Evolutionary conservation across 1,284 basidiomycete genomes (phyloP).

Genomic region (Pyrrhoderma noxium): DNA sequence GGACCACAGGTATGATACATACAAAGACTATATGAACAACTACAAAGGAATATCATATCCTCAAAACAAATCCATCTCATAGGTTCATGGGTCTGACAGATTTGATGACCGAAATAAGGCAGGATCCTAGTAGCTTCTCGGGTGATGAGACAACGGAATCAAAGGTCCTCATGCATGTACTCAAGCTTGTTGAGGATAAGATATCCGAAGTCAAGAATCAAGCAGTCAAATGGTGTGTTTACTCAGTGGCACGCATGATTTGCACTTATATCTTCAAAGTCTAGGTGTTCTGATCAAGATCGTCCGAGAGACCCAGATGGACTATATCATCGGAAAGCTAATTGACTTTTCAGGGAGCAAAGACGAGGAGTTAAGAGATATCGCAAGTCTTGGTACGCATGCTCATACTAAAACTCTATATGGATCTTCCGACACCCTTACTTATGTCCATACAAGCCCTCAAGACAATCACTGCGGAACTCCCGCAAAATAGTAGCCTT

Average conservation of each 20-base stretch:
- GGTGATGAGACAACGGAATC: constrained; percentile 80
- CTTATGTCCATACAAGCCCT: constrained; percentile 47
- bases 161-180: constrained; percentile 73
- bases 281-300: constrained; percentile 84
- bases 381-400: constrained; percentile 79
- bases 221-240: constrained; percentile 82
- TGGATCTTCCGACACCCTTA: constrained; percentile 6
- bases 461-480: constrained; percentile 89
- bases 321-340: constrained; percentile 79
- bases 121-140: constrained; percentile 59
- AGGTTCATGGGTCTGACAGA: constrained; percentile 96
- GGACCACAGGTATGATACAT: constrained; percentile 55
- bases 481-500: constrained; percentile 74
- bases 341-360: constrained; percentile 79
- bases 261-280: constrained; percentile 32
- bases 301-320: constrained; percentile 76
- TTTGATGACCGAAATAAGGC: constrained; percentile 78
- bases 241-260: not conserved
- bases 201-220: constrained; percentile 99
- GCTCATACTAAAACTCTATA: constrained; percentile 37
- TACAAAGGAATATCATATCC: constrained; percentile 5
- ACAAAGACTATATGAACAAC: too few relatives aligned
- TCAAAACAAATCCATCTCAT: constrained; percentile 18
- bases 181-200: constrained; percentile 83
- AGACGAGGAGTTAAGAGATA: constrained; percentile 88